Percentiles rank a stretch among this genome's conserved stretches.
Evolutionary conservation across 768 basidiomycete genomes (phyloP).

Genomic region (Hericium coralloides): DNA sequence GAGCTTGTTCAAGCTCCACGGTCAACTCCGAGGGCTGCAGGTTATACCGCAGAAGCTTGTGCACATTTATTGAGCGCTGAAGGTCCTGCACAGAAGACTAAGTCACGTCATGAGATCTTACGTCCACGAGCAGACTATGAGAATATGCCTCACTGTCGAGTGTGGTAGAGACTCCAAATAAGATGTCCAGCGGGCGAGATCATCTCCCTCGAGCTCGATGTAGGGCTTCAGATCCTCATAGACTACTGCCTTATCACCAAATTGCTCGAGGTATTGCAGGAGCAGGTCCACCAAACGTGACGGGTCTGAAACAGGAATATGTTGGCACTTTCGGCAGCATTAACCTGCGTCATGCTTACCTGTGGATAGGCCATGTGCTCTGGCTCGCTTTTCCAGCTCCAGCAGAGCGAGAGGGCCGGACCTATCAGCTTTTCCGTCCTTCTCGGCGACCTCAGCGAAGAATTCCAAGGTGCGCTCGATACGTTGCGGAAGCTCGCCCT

Average conservation of each 20-base stretch:
- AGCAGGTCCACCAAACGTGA: conserved; percentile 38
- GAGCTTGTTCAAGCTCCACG: conserved; percentile 43
- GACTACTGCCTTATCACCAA: conserved; percentile 79
- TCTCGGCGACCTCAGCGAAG: conserved; percentile 46
- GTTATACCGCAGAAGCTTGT: conserved; percentile 63
- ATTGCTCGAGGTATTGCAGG: conserved; percentile 57
- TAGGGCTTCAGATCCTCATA: conserved; percentile 79
- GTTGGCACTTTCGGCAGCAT: background rate
- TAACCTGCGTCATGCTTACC: conserved; percentile 23
- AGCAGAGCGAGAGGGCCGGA: conserved; percentile 66
- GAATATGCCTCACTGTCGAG: conserved; percentile 31
- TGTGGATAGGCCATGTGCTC: conserved; percentile 37
- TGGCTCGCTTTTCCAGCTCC: conserved; percentile 62
- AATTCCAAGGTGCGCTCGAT: conserved; percentile 39
- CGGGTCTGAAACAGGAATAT: conserved; percentile 30
- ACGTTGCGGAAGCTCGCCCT: conserved; percentile 28
- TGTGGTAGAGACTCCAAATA: conserved; percentile 41
- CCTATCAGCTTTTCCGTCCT: conserved; percentile 66
- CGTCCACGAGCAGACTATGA: too few species aligned
- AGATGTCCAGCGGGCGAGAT: conserved; percentile 40
- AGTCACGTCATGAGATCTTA: background rate
- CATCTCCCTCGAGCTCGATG: conserved; percentile 38
- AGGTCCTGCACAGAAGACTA: conserved; percentile 47
- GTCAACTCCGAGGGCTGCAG: conserved; percentile 42
- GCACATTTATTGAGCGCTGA: conserved; percentile 62